These are phyloP conservation scores for Exophiala spinifera DNA, from an alignment of 2,329 filamentous ascomycete genomes.

Conservation along the genomic window DNA sequence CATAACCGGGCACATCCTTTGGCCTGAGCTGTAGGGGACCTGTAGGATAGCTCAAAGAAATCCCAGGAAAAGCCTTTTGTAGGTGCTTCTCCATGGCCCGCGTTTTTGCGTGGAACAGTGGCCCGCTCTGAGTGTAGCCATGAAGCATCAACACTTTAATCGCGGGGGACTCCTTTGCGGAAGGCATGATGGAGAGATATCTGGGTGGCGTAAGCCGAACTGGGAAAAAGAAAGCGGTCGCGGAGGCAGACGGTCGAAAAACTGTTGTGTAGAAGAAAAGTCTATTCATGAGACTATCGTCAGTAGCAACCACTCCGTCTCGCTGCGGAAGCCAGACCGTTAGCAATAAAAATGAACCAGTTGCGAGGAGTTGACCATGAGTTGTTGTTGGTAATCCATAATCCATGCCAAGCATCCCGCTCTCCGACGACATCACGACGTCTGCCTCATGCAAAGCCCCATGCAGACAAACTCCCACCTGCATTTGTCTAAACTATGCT, in stretches of 20 bases:
- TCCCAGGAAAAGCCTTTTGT: conserved; percentile 65
- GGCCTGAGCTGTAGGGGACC: conserved; percentile 62
- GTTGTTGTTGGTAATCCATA: too few species aligned
- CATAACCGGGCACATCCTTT: conserved; percentile 68
- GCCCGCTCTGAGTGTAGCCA: conserved; percentile 86
- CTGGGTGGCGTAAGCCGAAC: neutral
- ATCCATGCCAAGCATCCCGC: too few species aligned
- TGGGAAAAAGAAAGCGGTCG: neutral
- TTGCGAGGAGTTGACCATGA: too few species aligned
- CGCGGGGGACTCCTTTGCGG: conserved; percentile 9
- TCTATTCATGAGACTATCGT: conserved; percentile 9
- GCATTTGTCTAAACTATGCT: too few species aligned
- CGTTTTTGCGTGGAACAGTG: conserved; percentile 82
- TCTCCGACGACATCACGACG: too few species aligned
- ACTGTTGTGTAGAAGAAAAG: neutral
- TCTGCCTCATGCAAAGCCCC: too few species aligned
- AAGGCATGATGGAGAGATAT: conserved; percentile 18
- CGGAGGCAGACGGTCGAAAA: neutral
- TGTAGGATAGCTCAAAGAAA: conserved; percentile 66
- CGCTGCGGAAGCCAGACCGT: too few species aligned
- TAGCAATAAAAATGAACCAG: too few species aligned
- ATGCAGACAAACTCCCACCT: too few species aligned
- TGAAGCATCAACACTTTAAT: conserved; percentile 74
- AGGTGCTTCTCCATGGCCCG: conserved; percentile 81
- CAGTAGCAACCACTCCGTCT: neutral